A percentile compares a stretch with the other conserved stretches of the same genome.
phyloP scores from a whole-genome alignment of 306 rosid species.

The Acmispon strigosus region DNA sequence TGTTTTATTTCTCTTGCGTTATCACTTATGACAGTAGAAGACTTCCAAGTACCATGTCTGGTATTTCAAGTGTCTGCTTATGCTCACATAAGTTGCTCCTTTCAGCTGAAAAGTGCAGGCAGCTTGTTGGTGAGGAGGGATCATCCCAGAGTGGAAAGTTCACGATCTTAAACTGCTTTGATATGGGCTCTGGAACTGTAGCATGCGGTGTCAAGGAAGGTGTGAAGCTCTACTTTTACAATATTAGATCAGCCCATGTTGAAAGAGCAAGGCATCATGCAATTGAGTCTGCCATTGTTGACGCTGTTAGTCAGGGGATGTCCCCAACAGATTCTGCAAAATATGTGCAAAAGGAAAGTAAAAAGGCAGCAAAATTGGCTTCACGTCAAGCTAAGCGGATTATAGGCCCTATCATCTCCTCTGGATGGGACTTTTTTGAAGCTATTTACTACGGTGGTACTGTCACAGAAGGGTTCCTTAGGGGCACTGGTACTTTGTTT shows the following conservation, averaged over 20 bases:
- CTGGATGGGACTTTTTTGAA: conserved; percentile 93
- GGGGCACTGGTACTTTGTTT: conserved; percentile 76
- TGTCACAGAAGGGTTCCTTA: conserved; percentile 53
- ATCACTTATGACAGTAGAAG: background rate
- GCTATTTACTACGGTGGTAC: conserved; percentile 81
- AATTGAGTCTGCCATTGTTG: conserved; percentile 48
- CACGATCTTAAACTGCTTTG: conserved; percentile 65
- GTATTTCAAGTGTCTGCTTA: background rate
- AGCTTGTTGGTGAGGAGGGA: conserved; percentile 75
- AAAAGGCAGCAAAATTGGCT: conserved; percentile 68
- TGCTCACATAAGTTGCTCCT: conserved; percentile 18
- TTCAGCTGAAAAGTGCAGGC: conserved; percentile 84
- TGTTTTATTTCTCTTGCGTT: background rate
- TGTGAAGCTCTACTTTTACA: conserved; percentile 65
- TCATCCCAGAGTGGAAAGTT: conserved; percentile 86
- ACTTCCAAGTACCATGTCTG: background rate
- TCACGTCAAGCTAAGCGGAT: conserved; percentile 66
- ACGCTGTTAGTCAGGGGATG: conserved; percentile 56
- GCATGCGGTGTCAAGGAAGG: conserved; percentile 84
- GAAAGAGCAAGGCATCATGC: conserved; percentile 43
- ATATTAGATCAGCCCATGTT: conserved; percentile 49
- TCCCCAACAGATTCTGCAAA: conserved; percentile 50
- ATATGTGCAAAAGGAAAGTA: conserved; percentile 56
- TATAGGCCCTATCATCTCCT: conserved; percentile 77
- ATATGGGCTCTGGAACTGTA: conserved; percentile 72